Conservation (phyloP, 208 protist species). For the Zelonia costaricensis region DNA sequence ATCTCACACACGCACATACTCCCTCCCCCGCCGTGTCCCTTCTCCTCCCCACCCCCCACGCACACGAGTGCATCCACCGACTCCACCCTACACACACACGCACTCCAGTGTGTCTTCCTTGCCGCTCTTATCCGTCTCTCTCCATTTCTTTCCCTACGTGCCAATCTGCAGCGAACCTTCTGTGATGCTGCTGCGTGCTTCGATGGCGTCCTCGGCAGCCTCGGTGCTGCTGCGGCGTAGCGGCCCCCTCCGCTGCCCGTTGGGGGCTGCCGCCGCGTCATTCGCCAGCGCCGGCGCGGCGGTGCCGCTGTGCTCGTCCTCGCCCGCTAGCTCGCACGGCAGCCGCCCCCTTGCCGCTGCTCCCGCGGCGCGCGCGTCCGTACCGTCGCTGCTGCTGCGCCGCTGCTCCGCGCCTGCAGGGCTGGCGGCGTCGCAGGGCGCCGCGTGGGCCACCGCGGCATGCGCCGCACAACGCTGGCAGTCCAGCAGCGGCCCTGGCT, state of each 20-base stretch:
- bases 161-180: too few species aligned
- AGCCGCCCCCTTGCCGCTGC: neutral
- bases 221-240: neutral
- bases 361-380: neutral
- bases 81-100: neutral
- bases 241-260: neutral
- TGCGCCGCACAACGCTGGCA: slow-evolving; percentile 24
- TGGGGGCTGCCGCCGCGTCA: too few species aligned
- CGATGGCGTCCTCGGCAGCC: neutral
- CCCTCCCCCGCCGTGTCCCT: too few species aligned
- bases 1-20: too few species aligned
- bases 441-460: too few species aligned
- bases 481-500: slow-evolving; percentile 25
- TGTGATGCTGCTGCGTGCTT: slow-evolving; percentile 6
- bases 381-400: neutral
- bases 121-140: neutral
- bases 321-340: slow-evolving; percentile 1
- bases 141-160: neutral
- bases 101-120: too few species aligned
- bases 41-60: too few species aligned
- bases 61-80: neutral
- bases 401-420: neutral
- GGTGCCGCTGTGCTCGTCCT: neutral
- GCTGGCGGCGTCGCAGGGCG: neutral
- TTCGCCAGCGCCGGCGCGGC: neutral